Evolutionary conservation across 2,329 filamentous ascomycete species (phyloP), one percentile per base, ranked within the genome.

Genomic region (Clarireedia hainanense): DNA sequence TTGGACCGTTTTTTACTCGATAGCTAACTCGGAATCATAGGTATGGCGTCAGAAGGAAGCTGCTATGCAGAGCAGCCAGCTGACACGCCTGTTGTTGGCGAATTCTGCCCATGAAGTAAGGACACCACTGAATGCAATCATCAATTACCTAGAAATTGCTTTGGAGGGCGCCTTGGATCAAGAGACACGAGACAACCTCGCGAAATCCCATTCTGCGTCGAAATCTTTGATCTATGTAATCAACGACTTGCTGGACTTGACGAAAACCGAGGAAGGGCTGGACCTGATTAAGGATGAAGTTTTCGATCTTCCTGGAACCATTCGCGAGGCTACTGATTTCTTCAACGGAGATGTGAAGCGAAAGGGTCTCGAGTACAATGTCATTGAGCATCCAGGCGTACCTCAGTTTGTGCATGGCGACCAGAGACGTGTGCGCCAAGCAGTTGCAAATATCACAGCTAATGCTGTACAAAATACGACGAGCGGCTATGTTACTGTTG

Each of bases 191-290:
- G 91, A 96, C 5, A 95, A 94, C 58, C 74, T 96, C 5, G 80
- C 86, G 0, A 86, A 84, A 62, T 95, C 91, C 0, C 89, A 96
- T 67, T 95, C 90, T 0, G 91, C 91, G 4, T 96, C 91, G 0
- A 95, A 95, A 66, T 95, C 90, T 0, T 74, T 96, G 26, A 92
- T 96, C 4, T 95, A 95, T 67, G 90, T 95, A 9, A 96, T 96
- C 72, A 96, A 96, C 61, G 91, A 96, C 68, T 76, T 96, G 1
- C 76, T 96, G 0, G 91, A 96, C 67, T 74, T 96, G 30, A 95
- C 91, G 1, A 94, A 95, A 66, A 87, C 88, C 0, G 91, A 95
- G 68, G 87, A 91, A 68, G 90, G 91, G 0, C 85, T 86, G 48
- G 80, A 84, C 1, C 72, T 95, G 3, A 79, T 92, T 66, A 92